Base-by-base conservation (phyloP, 2,329 filamentous ascomycete genomes). In the Fusarium pseudograminearum region DNA sequence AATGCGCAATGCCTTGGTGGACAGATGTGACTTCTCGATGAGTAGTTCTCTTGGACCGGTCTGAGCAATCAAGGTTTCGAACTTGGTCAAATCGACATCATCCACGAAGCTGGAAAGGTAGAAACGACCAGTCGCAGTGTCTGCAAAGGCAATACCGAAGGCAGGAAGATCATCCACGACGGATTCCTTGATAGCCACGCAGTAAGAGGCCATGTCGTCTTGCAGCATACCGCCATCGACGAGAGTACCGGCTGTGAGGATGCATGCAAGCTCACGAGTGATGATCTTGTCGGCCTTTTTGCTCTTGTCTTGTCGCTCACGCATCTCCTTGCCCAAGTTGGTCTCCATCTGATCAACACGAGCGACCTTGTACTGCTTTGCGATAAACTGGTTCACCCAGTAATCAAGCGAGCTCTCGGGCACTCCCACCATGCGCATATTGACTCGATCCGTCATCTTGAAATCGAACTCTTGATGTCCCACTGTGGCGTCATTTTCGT, bases 351-450 rank as follows among this genome's bases (percentile, higher is more conserved):
- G 96, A 78, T 98, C 96, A 26, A 99, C 96, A 20, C 95, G 87
- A 9, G 96, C 96, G 56, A 99, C 97, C 80, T 99, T 99, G 87
- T 90, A 97, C 34, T 97, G 96, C 79, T 98, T 98, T 61, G 95
- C 96, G 41, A 99, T 94, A 74, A 99, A 99, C 76, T 99, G 96
- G 75, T 97, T 97, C 59, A 96, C 94, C 96, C 96, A 99, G 78
- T 96, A 90, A 75, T 96, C 93, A n/a, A 99, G 84, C 15, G 94
- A 97, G 76, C 93, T 92, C 79, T 99, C 96, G 0, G 96, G 96
- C 0, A 99, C 96, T 65, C 96, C 96, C 4, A 98, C 96, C 96
- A 99, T 99, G 71, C 95, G 92, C 96, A 99, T 99, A 78, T 99
- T 99, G 78, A 99, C 96, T 57, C 96, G 89, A 75, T 99, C 96